These are phyloP conservation scores for Candida insectalens DNA, from an alignment of 805 yeast genomes.

Conservation along the genomic window DNA sequence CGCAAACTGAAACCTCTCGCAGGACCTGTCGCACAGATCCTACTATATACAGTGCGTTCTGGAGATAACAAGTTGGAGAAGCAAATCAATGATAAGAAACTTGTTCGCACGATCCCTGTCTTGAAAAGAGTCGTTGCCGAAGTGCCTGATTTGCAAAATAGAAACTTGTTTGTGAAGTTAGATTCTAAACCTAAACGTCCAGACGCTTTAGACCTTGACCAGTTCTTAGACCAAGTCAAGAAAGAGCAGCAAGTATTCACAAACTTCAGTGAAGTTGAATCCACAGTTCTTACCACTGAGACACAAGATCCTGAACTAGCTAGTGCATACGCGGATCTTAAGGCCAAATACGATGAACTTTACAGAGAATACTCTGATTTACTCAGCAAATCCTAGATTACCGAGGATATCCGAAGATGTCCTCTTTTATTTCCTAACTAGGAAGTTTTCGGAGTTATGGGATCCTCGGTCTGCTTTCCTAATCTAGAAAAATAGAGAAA, in stretches of 20 bases:
- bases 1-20: constrained; percentile 37
- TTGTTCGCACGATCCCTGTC: constrained; percentile 42
- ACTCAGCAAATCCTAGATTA: constrained; percentile 6
- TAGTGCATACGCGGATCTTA: constrained; percentile 4
- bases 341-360: constrained; percentile 10
- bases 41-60: constrained; percentile 10
- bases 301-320: constrained; percentile 4
- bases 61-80: constrained; percentile 10
- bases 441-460: neutral
- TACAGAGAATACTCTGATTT: constrained; percentile 8
- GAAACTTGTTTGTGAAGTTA: constrained; percentile 33
- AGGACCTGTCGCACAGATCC: constrained; percentile 18
- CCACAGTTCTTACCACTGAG: constrained; percentile 16
- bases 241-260: constrained; percentile 44
- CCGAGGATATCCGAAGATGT: too few relatives aligned
- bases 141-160: constrained; percentile 28
- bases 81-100: constrained; percentile 19
- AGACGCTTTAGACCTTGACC: constrained; percentile 30
- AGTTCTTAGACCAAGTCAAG: constrained; percentile 38
- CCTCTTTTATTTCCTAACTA: neutral
- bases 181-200: constrained; percentile 7
- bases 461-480: neutral
- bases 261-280: constrained; percentile 29
- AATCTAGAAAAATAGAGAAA: neutral
- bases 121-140: constrained; percentile 52